These are phyloP conservation scores for Salvia miltiorrhiza DNA, from an alignment of 257 asterid species.

Conservation along the genomic window DNA sequence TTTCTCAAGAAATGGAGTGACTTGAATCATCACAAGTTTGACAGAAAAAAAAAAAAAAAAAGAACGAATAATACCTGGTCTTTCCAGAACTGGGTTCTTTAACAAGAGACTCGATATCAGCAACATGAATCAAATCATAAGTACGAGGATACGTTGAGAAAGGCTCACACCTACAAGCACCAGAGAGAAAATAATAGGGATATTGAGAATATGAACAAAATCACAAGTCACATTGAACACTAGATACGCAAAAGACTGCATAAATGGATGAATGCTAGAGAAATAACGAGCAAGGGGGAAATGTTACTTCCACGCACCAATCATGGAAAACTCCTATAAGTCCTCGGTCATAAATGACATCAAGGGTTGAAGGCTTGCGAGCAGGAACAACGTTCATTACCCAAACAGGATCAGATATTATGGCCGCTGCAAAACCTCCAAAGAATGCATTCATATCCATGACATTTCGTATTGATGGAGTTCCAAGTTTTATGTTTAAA, in stretches of 20 bases:
- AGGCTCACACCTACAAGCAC: conserved; percentile 89
- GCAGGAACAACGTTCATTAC: conserved; percentile 97
- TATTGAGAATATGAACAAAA: background rate
- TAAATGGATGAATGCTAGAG: background rate
- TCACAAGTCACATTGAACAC: background rate
- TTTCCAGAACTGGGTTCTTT: conserved; percentile 64
- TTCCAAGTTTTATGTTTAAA: conserved; percentile 73
- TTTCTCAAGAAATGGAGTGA: background rate
- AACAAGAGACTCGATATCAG: conserved; percentile 67
- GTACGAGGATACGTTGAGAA: conserved; percentile 97
- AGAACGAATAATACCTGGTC: conserved; percentile 48
- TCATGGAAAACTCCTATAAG: conserved; percentile 91
- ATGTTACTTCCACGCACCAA: conserved; percentile 54
- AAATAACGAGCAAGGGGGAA: background rate
- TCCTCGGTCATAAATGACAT: conserved; percentile 90
- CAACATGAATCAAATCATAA: conserved; percentile 88
- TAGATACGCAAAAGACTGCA: background rate
- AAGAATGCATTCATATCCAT: conserved; percentile 99
- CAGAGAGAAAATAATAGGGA: conserved; percentile 20
- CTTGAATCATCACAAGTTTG: background rate
- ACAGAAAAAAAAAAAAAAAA: background rate
- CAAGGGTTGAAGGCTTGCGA: conserved; percentile 68
- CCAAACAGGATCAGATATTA: conserved; percentile 82
- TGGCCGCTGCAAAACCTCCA: conserved; percentile 93
- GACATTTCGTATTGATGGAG: conserved; percentile 77